These are phyloP conservation scores for Neurospora sp. DNA, from an alignment of 495 filamentous ascomycete genomes.

Conservation along the genomic window DNA sequence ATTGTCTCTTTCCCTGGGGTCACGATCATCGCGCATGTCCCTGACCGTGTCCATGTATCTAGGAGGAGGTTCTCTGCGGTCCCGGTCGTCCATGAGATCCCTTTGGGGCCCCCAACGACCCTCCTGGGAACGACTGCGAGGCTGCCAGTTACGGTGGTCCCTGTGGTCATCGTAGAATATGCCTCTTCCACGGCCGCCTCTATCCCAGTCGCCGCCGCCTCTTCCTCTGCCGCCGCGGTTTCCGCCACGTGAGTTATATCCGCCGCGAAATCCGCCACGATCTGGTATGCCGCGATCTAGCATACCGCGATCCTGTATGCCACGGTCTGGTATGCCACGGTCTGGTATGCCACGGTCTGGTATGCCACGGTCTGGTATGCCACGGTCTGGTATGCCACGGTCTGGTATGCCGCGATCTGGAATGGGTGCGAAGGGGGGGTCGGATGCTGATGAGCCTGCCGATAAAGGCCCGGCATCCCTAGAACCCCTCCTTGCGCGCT, in stretches of 20 bases:
- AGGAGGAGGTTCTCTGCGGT: slow-evolving; percentile 24
- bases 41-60: slow-evolving; percentile 36
- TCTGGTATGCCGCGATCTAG: slow-evolving; percentile 32
- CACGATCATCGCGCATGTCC: slow-evolving; percentile 46
- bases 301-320: slow-evolving; percentile 24
- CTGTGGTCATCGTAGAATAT: slow-evolving; percentile 53
- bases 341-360: slow-evolving; percentile 25
- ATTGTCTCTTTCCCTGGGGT: slow-evolving; percentile 28
- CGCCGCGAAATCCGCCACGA: slow-evolving; percentile 41
- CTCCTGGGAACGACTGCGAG: slow-evolving; percentile 62
- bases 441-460: slow-evolving; percentile 57
- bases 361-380: slow-evolving; percentile 32
- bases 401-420: slow-evolving; percentile 45
- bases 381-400: slow-evolving; percentile 29
- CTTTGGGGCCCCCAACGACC: slow-evolving; percentile 43
- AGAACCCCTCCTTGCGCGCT: slow-evolving; percentile 41
- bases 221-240: slow-evolving; percentile 43
- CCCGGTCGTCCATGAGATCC: slow-evolving; percentile 31
- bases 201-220: slow-evolving; percentile 57
- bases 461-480: slow-evolving; percentile 50
- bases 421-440: slow-evolving; percentile 44
- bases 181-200: slow-evolving; percentile 44
- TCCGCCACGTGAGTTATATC: slow-evolving; percentile 3
- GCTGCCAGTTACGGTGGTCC: slow-evolving; percentile 26
- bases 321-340: slow-evolving; percentile 40